Base-by-base conservation (phyloP, 106 monocot genomes). In the Chionographis japonica region DNA sequence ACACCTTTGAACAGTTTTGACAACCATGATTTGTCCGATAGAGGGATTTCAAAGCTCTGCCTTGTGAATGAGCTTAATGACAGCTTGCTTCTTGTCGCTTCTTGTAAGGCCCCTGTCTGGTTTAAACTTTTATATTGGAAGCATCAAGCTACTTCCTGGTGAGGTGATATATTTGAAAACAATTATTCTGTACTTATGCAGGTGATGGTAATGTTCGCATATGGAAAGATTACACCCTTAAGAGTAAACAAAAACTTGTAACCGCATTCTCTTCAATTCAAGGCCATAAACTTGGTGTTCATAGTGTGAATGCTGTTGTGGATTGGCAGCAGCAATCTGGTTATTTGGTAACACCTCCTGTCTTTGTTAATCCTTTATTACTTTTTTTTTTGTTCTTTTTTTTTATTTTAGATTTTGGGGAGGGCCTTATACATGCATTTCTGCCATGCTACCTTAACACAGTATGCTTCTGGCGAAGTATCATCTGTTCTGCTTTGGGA, bases 61-160 rank as follows among this genome's bases (percentile, higher is more conserved):
- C 95, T 95, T 76, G 68, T 95, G 54, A 95, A 95, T 80, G 95
- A 95, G 78, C 92, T 95, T 58, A 88, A 95, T 76, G 95, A 95
- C 62, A 82, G 82, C 54, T 78, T 95, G 70, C 92, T 95, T 77
- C 84, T 95, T 8, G 92, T 84, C 74, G 95, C 83, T 52, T 95
- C 95, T 65, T 68, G 95, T 89, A 86, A 82, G 75, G 60, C 27
- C 37, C 46, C 3, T 16, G n/a, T 72, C 17, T 49, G 18, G 9
- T 40, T 16, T 38, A 10, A 46, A 6, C 5, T 6, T 46, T 46
- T 46, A 0, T 2, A 2, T 5, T 10, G 9, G 46, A 6, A 46
- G 9, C 2, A 10, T 46, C 5, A 46, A 46, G 9, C 46, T 2
- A 46, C 46, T 46, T 46, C 46, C 27, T 27, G 27, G 27, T 46